These are phyloP conservation scores for Castanea crenata DNA, from an alignment of 306 rosid species.

Conservation along the genomic window DNA sequence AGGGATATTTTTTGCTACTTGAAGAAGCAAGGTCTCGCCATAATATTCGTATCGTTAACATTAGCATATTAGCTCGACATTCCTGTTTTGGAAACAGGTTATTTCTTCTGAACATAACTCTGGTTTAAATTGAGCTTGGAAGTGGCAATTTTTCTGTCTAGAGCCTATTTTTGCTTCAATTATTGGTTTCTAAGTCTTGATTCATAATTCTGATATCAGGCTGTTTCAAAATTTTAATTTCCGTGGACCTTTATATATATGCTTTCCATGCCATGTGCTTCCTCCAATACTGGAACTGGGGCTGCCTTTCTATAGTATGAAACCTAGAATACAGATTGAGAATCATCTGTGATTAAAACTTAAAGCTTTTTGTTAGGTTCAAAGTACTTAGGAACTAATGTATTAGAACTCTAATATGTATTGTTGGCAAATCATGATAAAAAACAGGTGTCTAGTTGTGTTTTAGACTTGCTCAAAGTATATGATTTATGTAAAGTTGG, in stretches of 20 bases:
- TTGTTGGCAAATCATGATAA: too few relatives aligned
- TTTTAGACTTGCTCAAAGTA: too few relatives aligned
- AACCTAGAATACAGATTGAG: neutral
- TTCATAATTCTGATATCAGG: neutral
- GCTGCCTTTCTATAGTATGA: neutral
- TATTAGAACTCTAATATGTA: too few relatives aligned
- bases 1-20: conserved; percentile 95
- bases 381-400: too few relatives aligned
- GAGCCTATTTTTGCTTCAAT: neutral
- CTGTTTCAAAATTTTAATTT: neutral
- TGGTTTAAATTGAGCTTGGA: conserved; percentile 15
- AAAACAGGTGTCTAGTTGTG: too few relatives aligned
- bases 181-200: neutral
- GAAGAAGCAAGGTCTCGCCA: conserved; percentile 87
- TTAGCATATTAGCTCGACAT: conserved; percentile 91
- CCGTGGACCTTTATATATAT: neutral
- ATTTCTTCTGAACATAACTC: neutral
- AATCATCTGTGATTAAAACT: neutral
- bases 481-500: too few relatives aligned
- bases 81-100: conserved; percentile 98
- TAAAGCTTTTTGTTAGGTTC: too few relatives aligned
- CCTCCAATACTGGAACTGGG: too few relatives aligned
- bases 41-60: conserved; percentile 75
- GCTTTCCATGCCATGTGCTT: too few relatives aligned
- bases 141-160: conserved; percentile 4